Conservation (phyloP, 257 asterid species). For the Ehretia macrophylla region DNA sequence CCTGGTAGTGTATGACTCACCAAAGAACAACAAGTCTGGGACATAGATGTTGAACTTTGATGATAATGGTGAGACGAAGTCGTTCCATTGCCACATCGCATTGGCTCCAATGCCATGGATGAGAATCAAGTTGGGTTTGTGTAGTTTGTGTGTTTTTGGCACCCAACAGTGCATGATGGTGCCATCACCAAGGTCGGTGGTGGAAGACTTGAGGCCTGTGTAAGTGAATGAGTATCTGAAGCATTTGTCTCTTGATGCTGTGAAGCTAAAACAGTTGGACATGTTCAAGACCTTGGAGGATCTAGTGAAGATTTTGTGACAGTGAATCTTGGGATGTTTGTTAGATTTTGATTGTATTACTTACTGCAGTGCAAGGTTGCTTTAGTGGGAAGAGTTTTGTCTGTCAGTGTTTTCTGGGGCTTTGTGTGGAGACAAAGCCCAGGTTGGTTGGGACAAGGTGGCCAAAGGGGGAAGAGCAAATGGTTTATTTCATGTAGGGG, state of each 20-base stretch:
- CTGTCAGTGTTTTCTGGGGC: no score
- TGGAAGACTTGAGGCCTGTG: conserved; percentile 60
- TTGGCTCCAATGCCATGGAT: conserved; percentile 85
- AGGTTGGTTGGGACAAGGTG: no score
- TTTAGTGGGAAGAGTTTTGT: no score
- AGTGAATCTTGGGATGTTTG: neutral
- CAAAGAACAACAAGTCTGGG: conserved; percentile 73
- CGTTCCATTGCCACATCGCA: conserved; percentile 94
- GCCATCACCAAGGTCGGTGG: conserved; percentile 56
- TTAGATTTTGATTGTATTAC: no score
- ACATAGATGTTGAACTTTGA: conserved; percentile 66
- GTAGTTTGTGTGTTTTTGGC: conserved; percentile 47
- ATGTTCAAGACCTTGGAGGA: conserved; percentile 1
- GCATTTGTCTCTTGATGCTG: conserved; percentile 50
- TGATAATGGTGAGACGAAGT: conserved; percentile 61
- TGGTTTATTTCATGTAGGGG: no score
- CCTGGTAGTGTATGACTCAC: conserved; percentile 58
- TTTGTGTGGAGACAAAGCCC: no score
- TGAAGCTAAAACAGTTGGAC: conserved; percentile 67
- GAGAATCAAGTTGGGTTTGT: conserved; percentile 49
- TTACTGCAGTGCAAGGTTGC: no score
- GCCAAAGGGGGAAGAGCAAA: no score
- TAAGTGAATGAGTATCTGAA: conserved; percentile 55
- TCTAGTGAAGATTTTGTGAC: neutral
- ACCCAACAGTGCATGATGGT: conserved; percentile 73